Base-by-base conservation (phyloP, 148 eudicot species). In the Diospyros kaki region DNA sequence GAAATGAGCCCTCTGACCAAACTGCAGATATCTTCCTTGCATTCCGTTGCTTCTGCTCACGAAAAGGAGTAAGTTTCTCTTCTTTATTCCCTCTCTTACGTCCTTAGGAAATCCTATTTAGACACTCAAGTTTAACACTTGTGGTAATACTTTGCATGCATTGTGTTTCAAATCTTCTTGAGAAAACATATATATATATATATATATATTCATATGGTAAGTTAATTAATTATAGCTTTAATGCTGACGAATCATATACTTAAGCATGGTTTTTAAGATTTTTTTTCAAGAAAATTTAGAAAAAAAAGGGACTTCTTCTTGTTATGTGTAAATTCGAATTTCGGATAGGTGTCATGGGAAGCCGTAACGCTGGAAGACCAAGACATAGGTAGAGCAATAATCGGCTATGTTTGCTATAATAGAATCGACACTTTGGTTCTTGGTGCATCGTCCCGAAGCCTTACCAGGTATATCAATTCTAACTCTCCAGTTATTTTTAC, bases 1-100 rank as follows among this genome's bases (percentile, higher is more conserved):
- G 13, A 8, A 13, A 14, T 5, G 73, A 41, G 40, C 51, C 28
- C 28, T 28, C n/a, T 41, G 18, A 66, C 56, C 41, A 44, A 4
- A 9, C 8, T 50, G 14, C n/a, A 54, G 75, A 71, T 4, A 1
- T 77, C 38, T 77, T 77, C 59, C 80, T 77, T 71, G 63, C 80
- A 9, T 77, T 70, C 66, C 80, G 75, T 58, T 54, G 70, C 58
- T 72, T 62, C 46, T 71, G 80, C 59, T 58, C 64, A 4, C 52
- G 65, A 52, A 72, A 62, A 64, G 61, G 48, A 38, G 66, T 76
- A 14, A 58, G 68, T 28, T 76, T 40, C 13, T 13, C 5, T 5
- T 28, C 44, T 74, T 74, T 2, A 62, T 18, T 28, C 12, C 54
- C 1, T 72, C 7, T 4, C 7, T 58, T 58, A 8, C 52, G 8